A percentile compares a stretch with the other conserved stretches of the same genome.
Conservation (phyloP, 73 alveolate species). For the Uronychia setigera region DNA sequence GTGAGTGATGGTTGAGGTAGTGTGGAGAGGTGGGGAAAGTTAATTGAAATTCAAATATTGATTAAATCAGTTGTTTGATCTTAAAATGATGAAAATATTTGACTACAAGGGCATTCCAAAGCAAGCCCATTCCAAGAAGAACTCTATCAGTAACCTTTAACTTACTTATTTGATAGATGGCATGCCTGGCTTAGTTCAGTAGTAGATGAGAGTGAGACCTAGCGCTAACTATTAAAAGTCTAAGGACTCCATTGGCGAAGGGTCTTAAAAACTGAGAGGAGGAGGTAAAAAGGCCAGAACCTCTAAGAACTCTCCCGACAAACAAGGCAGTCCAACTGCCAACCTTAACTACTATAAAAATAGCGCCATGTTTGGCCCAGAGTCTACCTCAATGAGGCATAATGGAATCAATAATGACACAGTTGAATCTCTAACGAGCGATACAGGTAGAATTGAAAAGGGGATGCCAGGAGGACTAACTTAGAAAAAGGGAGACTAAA, state of each 20-base stretch:
- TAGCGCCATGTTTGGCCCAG: neutral
- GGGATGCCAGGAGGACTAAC: neutral
- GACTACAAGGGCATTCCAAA: neutral
- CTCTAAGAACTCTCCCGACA: neutral
- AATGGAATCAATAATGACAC: neutral
- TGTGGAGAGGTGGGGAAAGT: too few species aligned
- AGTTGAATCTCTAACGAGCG: neutral
- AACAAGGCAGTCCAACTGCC: neutral
- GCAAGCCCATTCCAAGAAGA: neutral
- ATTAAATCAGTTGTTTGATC: too few species aligned
- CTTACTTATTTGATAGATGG: neutral
- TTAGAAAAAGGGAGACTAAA: neutral
- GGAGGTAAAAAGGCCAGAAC: neutral
- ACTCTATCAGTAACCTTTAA: neutral
- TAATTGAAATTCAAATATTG: too few species aligned
- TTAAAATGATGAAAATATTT: neutral
- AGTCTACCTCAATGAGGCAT: neutral
- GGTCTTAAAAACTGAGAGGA: neutral
- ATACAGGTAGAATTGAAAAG: neutral
- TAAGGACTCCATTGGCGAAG: constrained; percentile 1
- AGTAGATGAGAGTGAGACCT: neutral
- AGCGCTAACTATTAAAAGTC: neutral
- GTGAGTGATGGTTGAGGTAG: too few species aligned
- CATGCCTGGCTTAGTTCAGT: neutral
- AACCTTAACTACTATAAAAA: neutral